Conservation (phyloP, 2,329 filamentous ascomycete species). For the Camptophora hylomeconis region DNA sequence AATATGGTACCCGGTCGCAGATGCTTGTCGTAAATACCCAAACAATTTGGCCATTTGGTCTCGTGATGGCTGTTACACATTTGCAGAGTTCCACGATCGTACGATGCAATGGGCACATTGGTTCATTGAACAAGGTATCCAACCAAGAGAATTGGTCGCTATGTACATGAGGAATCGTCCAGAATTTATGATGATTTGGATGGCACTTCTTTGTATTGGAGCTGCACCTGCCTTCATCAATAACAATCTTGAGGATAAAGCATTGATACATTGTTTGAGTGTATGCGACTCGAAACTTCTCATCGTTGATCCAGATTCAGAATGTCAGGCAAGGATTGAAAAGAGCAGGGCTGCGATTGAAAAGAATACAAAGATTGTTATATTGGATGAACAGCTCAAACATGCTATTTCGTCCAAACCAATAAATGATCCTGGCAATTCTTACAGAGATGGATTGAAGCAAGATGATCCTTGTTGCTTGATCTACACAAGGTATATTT, state of each 20-base stretch:
- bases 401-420: constrained; percentile 35
- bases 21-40: constrained; percentile 38
- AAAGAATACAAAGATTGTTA: constrained; percentile 43
- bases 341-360: constrained; percentile 35
- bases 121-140: constrained; percentile 46
- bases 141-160: constrained; percentile 47
- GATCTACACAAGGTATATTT: constrained; percentile 51
- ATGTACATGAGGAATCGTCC: constrained; percentile 56
- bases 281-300: constrained; percentile 44
- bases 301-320: constrained; percentile 44
- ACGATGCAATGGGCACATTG: constrained; percentile 49
- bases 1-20: constrained; percentile 54
- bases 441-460: constrained; percentile 39
- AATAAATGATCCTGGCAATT: constrained; percentile 40
- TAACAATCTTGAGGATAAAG: constrained; percentile 45
- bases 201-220: constrained; percentile 53
- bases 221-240: constrained; percentile 60
- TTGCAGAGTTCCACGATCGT: constrained; percentile 41
- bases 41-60: constrained; percentile 55
- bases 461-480: constrained; percentile 46
- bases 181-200: constrained; percentile 54
- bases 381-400: constrained; percentile 39
- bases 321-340: constrained; percentile 44
- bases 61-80: constrained; percentile 47
- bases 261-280: constrained; percentile 52